Conservation (phyloP, 208 protist species). For the Leishmania martiniquensis region DNA sequence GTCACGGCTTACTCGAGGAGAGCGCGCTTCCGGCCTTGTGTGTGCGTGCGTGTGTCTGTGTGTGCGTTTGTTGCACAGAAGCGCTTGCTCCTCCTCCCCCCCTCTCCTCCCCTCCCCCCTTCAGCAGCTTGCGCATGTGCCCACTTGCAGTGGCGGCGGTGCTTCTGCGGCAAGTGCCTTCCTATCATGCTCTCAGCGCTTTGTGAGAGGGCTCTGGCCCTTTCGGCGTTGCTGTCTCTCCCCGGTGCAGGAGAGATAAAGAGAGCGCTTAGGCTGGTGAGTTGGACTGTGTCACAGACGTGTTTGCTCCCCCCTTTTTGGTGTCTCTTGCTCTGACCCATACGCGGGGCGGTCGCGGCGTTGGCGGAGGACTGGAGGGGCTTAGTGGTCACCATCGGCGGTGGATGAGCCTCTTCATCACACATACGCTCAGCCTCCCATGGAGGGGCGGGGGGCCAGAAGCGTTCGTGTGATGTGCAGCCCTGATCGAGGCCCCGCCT, state of each 20-base stretch:
- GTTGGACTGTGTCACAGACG: not conserved
- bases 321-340: not conserved
- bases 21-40: not conserved
- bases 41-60: not conserved
- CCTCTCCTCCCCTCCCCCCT: not conserved
- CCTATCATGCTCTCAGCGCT: not conserved
- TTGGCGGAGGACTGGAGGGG: not conserved
- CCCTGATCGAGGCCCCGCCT: not conserved
- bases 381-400: not conserved
- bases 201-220: not conserved
- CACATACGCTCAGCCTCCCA: not conserved
- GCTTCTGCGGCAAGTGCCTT: not conserved
- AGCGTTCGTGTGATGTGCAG: not conserved
- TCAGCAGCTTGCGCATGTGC: not conserved
- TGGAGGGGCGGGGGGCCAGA: not conserved
- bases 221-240: not conserved
- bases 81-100: too few species aligned
- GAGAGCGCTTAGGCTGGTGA: not conserved
- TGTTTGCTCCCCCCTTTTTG: not conserved
- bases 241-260: too few species aligned
- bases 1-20: not conserved
- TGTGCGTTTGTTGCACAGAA: not conserved
- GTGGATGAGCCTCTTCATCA: not conserved
- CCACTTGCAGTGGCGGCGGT: not conserved
- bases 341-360: not conserved